Percentiles rank a stretch among this genome's conserved stretches.
These are phyloP conservation scores for Paulownia fortunei DNA, from an alignment of 257 asterid genomes.

Conservation along the genomic window DNA sequence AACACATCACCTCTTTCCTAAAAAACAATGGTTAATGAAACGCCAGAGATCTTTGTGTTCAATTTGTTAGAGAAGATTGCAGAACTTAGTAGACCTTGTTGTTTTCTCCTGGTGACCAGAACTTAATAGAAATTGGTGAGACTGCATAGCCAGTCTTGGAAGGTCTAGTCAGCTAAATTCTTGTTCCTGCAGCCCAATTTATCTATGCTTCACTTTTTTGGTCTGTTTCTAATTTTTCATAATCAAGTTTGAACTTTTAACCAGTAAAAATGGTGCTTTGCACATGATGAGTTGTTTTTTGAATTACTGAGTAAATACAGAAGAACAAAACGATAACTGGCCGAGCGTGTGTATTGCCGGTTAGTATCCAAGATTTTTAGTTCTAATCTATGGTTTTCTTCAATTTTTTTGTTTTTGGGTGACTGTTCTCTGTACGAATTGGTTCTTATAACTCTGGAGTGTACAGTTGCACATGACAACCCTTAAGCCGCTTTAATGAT, in stretches of 20 bases:
- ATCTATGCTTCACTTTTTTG: not conserved
- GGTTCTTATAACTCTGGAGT: not conserved
- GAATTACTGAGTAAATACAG: not conserved
- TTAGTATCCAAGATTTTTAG: not conserved
- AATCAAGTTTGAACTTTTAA: not conserved
- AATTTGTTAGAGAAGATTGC: not conserved
- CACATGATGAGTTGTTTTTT: conserved; percentile 17
- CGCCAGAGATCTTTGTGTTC: not conserved
- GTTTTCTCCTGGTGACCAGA: not conserved
- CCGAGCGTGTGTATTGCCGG: not conserved
- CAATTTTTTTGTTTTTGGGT: not conserved
- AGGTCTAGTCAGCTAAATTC: not conserved
- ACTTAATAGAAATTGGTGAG: not conserved
- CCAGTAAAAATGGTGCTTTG: not conserved
- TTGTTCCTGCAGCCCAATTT: not conserved
- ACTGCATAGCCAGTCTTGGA: not conserved
- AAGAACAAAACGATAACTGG: not conserved
- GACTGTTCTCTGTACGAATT: not conserved
- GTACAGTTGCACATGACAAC: not conserved
- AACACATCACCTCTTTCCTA: not conserved
- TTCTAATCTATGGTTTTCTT: not conserved
- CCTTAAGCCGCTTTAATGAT: not conserved
- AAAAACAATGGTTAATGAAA: not conserved
- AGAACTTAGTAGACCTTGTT: not conserved
- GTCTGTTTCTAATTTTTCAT: not conserved